Conservation (phyloP, 2,329 filamentous ascomycete species). For the Gyromitra esculenta region DNA sequence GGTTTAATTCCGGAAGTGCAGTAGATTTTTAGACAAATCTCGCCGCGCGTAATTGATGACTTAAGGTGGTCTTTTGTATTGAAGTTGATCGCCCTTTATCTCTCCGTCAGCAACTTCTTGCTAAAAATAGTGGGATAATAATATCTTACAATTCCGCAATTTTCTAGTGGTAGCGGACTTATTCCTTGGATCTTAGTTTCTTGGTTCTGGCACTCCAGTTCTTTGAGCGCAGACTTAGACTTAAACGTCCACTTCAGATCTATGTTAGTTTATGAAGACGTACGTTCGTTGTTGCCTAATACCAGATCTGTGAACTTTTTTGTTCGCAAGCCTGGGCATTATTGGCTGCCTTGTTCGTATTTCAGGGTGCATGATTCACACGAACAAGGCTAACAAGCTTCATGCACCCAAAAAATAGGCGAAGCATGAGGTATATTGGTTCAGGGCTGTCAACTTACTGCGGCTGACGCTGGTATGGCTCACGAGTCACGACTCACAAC, state of each 20-base stretch:
- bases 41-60: neutral
- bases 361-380: constrained; percentile 35
- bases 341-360: constrained; percentile 35
- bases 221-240: constrained; percentile 6
- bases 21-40: neutral
- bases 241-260: constrained; percentile 14
- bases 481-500: constrained; percentile 11
- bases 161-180: neutral
- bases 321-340: constrained; percentile 28
- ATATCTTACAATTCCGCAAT: constrained; percentile 17
- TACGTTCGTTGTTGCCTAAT: constrained; percentile 19
- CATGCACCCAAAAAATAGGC: constrained; percentile 20
- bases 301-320: neutral
- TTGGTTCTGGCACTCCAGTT: neutral
- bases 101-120: neutral
- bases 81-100: neutral
- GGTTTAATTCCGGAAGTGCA: neutral
- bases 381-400: constrained; percentile 13
- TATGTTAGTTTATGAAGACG: neutral
- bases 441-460: constrained; percentile 28
- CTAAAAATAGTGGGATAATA: neutral
- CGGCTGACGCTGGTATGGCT: constrained; percentile 21
- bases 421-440: constrained; percentile 24
- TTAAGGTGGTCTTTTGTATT: neutral
- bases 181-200: neutral